Conservation (phyloP, 2,329 filamentous ascomycete species). For the Trichothecium sympodiale region DNA sequence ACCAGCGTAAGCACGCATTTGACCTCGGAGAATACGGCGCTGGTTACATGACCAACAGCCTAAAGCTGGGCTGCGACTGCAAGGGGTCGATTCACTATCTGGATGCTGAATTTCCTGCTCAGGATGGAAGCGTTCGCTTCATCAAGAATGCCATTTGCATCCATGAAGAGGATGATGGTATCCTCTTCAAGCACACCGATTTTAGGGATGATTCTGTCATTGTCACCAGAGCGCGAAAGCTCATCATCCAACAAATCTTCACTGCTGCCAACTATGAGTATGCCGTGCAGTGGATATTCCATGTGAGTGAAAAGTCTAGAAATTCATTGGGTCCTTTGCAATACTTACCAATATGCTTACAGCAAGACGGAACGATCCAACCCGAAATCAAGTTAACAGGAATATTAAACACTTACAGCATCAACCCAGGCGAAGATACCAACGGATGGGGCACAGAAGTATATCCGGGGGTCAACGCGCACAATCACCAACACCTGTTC, state of each 20-base stretch:
- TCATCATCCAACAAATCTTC: conserved; percentile 85
- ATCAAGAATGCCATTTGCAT: conserved; percentile 95
- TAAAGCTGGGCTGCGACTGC: conserved; percentile 71
- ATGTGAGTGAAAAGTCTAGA: conserved; percentile 1
- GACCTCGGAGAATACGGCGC: conserved; percentile 73
- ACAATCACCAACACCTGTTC: conserved; percentile 95
- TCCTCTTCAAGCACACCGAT: conserved; percentile 89
- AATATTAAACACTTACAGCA: conserved; percentile 82
- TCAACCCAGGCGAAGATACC: conserved; percentile 70
- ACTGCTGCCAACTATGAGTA: conserved; percentile 97
- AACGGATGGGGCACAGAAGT: conserved; percentile 87
- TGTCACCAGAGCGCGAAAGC: conserved; percentile 74
- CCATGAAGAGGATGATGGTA: conserved; percentile 85
- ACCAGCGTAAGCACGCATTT: conserved; percentile 73
- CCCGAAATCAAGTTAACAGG: conserved; percentile 86
- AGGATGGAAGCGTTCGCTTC: conserved; percentile 60
- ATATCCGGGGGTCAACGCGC: conserved; percentile 78
- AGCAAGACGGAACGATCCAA: conserved; percentile 82
- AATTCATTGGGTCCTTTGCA: background rate
- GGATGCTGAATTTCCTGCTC: conserved; percentile 74
- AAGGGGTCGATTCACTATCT: conserved; percentile 88
- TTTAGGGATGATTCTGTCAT: conserved; percentile 84
- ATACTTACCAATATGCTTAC: conserved; percentile 9
- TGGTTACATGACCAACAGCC: conserved; percentile 73
- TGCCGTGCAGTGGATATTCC: conserved; percentile 27